A percentile compares a stretch with the other conserved stretches of the same genome.
These are phyloP conservation scores for Dictyostelium brefeldianum DNA, from an alignment of 78 protist genomes.

Conservation along the genomic window DNA sequence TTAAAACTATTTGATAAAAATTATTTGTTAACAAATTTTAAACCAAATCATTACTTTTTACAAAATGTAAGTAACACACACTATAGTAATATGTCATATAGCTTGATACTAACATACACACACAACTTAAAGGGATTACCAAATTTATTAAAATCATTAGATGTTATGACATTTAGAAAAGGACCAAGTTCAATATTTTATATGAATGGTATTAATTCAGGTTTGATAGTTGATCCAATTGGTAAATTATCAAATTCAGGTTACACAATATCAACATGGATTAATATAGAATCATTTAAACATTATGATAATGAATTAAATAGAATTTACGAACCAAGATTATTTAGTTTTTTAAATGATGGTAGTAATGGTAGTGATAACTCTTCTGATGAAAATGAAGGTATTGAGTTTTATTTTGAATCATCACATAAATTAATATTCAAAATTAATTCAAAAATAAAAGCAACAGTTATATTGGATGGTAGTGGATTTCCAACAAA, in stretches of 20 bases:
- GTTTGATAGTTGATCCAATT: constrained; percentile 57
- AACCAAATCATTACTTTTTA: constrained; percentile 15
- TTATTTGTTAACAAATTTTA: not conserved
- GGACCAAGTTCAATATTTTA: constrained; percentile 47
- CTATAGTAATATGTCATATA: no score
- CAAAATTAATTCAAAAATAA: constrained; percentile 17
- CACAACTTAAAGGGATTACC: constrained; percentile 2
- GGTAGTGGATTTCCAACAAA: constrained; percentile 29
- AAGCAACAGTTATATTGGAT: constrained; percentile 13
- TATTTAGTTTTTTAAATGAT: constrained; percentile 49
- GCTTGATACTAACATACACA: no score
- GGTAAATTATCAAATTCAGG: constrained; percentile 45
- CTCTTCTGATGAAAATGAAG: not conserved
- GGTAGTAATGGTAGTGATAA: constrained; percentile 21
- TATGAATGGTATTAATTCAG: constrained; percentile 61
- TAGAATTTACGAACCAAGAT: constrained; percentile 53
- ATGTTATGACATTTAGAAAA: constrained; percentile 48
- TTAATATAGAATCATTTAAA: constrained; percentile 57
- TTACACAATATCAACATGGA: constrained; percentile 47
- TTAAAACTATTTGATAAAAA: constrained; percentile 19
- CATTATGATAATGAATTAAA: not conserved
- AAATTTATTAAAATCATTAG: constrained; percentile 26
- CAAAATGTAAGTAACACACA: constrained; percentile 5
- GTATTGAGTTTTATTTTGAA: constrained; percentile 63
- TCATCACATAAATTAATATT: not conserved